Evolutionary conservation across 345 rosid genomes (phyloP), one percentile per base, ranked within the genome.

Genomic region (Arabis hirsuta): DNA sequence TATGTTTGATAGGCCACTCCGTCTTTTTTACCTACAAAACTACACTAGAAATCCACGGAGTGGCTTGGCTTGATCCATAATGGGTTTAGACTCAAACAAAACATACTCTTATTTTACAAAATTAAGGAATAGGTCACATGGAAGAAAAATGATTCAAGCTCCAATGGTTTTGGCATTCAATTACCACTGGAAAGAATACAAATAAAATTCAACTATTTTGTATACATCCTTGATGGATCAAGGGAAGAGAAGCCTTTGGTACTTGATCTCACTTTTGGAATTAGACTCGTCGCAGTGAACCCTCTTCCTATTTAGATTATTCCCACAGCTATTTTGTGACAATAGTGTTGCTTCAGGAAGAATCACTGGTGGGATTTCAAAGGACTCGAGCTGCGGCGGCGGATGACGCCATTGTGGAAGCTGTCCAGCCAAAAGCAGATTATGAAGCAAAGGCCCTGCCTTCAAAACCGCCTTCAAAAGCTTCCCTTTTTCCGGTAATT

Each of bases 371-470:
- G 99, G 99, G 71, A 95, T 95, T 72, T 87, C 92, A 71, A 90
- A 90, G 55, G 96, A 85, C 14, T 87, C 94, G 0, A 88, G 90
- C 4, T 93, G 90, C 9, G 99, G 99, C 0, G 99, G 99, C 0
- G 99, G 99, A 79, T 91, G 96, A 66, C 88, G 88, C 99, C 99
- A 95, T 75, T 95, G 96, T 56, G 99, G 99, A 47, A 95, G 85
- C 32, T 91, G 94, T 19, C 98, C 99, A 6, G 97, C 99, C 32
- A 95, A 69, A 27, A 95, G 92, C 19, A 95, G 87, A n/a, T 98
- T 95, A 55, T 91, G 90, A 63, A 95, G 82, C 38, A 95, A 80
- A 6, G 98, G 97, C 12, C 98, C 97, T 11, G 98, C 98, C 72
- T 88, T 85, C 90, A 91, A 85, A 19, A 95, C 98, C n/a, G 99